These are phyloP conservation scores for Penicillium vulpinum DNA, from an alignment of 2,329 filamentous ascomycete genomes.

Conservation along the genomic window DNA sequence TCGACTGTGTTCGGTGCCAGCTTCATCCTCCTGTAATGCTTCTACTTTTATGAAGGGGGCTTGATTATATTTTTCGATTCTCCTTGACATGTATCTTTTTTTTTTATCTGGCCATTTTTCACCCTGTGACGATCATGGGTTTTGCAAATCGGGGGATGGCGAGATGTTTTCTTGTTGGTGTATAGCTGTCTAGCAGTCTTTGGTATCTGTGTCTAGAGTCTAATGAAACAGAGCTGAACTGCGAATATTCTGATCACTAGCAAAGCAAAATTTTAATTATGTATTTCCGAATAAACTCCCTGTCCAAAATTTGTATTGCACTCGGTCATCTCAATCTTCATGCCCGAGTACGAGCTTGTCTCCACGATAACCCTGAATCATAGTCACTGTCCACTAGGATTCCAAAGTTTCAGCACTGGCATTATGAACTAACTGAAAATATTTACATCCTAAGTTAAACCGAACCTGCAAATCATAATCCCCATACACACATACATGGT, in stretches of 20 bases:
- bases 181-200: slow-evolving; percentile 18
- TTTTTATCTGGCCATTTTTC: slow-evolving; percentile 7
- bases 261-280: too few relatives aligned
- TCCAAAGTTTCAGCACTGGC: background rate
- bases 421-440: background rate
- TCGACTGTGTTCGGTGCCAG: slow-evolving; percentile 57
- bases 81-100: slow-evolving; percentile 16
- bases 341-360: too few relatives aligned
- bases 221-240: slow-evolving; percentile 9
- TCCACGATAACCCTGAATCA: too few relatives aligned
- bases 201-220: slow-evolving; percentile 8
- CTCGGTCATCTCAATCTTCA: too few relatives aligned
- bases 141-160: slow-evolving; percentile 2
- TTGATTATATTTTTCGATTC: slow-evolving; percentile 9
- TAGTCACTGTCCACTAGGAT: too few relatives aligned
- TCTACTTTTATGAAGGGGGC: background rate
- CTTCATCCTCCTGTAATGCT: slow-evolving; percentile 35
- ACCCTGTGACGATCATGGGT: background rate
- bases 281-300: too few relatives aligned
- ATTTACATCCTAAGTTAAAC: too few relatives aligned
- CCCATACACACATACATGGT: too few relatives aligned
- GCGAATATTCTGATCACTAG: background rate
- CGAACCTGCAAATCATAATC: background rate
- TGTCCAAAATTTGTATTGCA: too few relatives aligned
- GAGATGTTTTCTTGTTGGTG: slow-evolving; percentile 9